A percentile compares a stretch with the other conserved stretches of the same genome.
Evolutionary conservation across 495 filamentous ascomycete genomes (phyloP).

Genomic region (Filosporella fistucella): DNA sequence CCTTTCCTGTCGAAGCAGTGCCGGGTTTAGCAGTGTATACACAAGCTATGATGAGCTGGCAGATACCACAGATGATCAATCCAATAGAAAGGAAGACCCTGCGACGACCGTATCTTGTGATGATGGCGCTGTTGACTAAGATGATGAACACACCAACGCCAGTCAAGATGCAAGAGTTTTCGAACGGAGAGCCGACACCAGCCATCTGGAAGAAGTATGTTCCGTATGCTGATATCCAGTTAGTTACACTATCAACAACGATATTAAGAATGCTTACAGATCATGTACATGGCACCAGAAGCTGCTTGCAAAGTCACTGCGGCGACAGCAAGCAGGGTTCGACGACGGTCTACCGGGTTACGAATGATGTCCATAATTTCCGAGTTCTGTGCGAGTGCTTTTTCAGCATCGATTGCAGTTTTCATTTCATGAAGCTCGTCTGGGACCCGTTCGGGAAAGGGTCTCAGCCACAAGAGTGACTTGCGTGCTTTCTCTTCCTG

Average conservation of each 20-base stretch:
- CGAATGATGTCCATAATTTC: slow-evolving; percentile 49
- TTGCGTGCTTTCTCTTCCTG: slow-evolving; percentile 41
- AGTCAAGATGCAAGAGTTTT: slow-evolving; percentile 52
- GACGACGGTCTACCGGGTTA: slow-evolving; percentile 43
- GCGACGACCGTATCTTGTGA: slow-evolving; percentile 50
- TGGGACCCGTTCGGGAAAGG: slow-evolving; percentile 34
- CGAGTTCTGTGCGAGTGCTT: slow-evolving; percentile 33
- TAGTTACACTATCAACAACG: not conserved
- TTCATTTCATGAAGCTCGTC: slow-evolving; percentile 49
- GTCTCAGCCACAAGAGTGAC: slow-evolving; percentile 41
- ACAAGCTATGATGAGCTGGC: slow-evolving; percentile 49
- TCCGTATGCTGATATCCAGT: slow-evolving; percentile 42
- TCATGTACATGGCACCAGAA: slow-evolving; percentile 58
- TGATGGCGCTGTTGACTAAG: slow-evolving; percentile 46
- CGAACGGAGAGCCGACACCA: slow-evolving; percentile 52
- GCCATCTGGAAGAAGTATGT: slow-evolving; percentile 66
- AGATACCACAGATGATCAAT: slow-evolving; percentile 46
- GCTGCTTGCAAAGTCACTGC: slow-evolving; percentile 52
- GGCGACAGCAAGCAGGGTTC: slow-evolving; percentile 27
- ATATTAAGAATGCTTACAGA: slow-evolving; percentile 29
- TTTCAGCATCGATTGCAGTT: slow-evolving; percentile 46
- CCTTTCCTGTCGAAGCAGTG: slow-evolving; percentile 40
- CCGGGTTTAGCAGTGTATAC: slow-evolving; percentile 46
- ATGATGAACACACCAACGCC: slow-evolving; percentile 53
- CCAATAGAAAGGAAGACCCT: slow-evolving; percentile 48